phyloP scores from a whole-genome alignment of 2,329 filamentous ascomycete species.

The Raffaelea ambrosiae region DNA sequence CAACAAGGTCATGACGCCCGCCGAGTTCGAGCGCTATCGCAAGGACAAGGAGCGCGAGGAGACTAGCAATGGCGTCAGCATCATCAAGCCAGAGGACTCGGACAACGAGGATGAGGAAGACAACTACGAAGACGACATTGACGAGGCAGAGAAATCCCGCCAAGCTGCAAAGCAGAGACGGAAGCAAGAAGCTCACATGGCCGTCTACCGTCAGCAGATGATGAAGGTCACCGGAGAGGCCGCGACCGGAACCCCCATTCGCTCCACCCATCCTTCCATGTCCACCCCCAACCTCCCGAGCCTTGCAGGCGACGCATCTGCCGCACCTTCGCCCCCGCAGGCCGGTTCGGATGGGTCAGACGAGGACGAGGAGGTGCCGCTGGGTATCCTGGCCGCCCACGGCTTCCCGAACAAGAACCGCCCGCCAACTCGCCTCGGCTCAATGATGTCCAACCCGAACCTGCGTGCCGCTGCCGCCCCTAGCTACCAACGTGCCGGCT shows the following conservation, averaged over 20 bases:
- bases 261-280: slow-evolving; percentile 47
- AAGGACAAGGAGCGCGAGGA: slow-evolving; percentile 62
- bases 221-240: slow-evolving; percentile 87
- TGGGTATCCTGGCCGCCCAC: slow-evolving; percentile 80
- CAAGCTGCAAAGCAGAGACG: slow-evolving; percentile 67
- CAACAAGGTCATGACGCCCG: slow-evolving; percentile 83
- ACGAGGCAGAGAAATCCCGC: slow-evolving; percentile 68
- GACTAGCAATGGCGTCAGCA: slow-evolving; percentile 27
- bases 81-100: slow-evolving; percentile 36
- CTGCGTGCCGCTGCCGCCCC: slow-evolving; percentile 46
- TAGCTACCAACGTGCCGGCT: slow-evolving; percentile 44
- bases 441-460: slow-evolving; percentile 63
- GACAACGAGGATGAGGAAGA: slow-evolving; percentile 55
- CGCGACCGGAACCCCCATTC: slow-evolving; percentile 34
- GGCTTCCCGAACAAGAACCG: slow-evolving; percentile 76
- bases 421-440: slow-evolving; percentile 59
- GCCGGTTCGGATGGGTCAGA: slow-evolving; percentile 48
- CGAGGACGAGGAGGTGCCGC: slow-evolving; percentile 79
- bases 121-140: slow-evolving; percentile 63
- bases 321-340: slow-evolving; percentile 21
- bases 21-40: slow-evolving; percentile 75
- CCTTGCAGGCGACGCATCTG: slow-evolving; percentile 15
- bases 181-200: slow-evolving; percentile 85
- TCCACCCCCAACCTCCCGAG: slow-evolving; percentile 53
- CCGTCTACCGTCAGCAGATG: slow-evolving; percentile 89